Base-by-base conservation (phyloP, 495 filamentous ascomycete species). In the Talaromyces wortmannii region DNA sequence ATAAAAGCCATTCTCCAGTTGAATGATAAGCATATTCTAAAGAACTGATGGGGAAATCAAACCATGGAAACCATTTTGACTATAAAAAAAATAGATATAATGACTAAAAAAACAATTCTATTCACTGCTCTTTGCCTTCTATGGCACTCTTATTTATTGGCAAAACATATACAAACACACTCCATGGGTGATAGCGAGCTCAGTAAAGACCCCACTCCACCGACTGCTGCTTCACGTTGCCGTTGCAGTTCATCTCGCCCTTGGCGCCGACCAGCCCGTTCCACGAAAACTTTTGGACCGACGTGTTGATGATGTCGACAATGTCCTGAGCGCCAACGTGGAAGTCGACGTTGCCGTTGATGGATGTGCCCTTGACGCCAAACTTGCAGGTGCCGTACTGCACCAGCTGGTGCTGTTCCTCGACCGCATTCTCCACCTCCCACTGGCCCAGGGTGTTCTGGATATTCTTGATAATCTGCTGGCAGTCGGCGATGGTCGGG, bases 381-480 rank as follows among this genome's bases (percentile, higher is more conserved):
- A 62, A 59, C 5, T 33, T 47, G 45, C 59, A 61, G 36, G 56
- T 53, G 15, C 56, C 59, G 32, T 58, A 58, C 43, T 55, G 52
- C 46, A 55, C 59, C 6, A 61, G 46, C 49, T 61, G 59, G 48
- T 32, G 48, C 48, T 50, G 48, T 50, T 50, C 7, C 29, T 50
- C 23, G 23, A 50, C 48, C 23, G 52, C 17, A 16, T 55, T 47
- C 16, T 55, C 52, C 13, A 55, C 30, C 18, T 55, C 18, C 52
- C 52, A 55, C 18, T 45, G 6, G 42, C 52, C 52, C 29, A 50
- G 48, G 8, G 48, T 44, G 50, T 60, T 62, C 56, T 68, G 44
- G 54, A 72, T 68, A 50, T 71, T 74, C 15, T 53, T 56, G 32
- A 70, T 57, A 52, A 72, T 70, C 8, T 49, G 29, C 45, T 52